These are phyloP conservation scores for Phytopythium vexans DNA, from an alignment of 352 stramenopile genomes.

Conservation along the genomic window DNA sequence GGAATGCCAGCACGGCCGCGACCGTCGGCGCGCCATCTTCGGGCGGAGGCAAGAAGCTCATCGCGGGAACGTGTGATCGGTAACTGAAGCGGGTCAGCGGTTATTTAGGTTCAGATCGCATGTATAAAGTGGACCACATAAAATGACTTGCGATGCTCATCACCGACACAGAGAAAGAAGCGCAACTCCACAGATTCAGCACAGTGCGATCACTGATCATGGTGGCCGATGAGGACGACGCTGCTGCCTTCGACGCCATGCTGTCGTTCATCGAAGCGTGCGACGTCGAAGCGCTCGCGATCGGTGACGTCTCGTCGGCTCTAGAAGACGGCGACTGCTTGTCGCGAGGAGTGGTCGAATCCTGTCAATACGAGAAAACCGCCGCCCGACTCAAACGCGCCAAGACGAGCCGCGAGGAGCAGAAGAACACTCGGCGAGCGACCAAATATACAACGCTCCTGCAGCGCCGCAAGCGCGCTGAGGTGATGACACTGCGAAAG, in stretches of 20 bases:
- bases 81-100: no score
- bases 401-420: not conserved
- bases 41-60: not conserved
- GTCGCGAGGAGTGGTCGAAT: no score
- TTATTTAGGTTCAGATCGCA: no score
- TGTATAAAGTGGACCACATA: no score
- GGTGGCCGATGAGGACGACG: no score
- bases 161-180: no score
- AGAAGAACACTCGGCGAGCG: not conserved
- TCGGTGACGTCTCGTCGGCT: no score
- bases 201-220: no score
- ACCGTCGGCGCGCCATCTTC: not conserved
- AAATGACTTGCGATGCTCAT: no score
- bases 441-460: conserved; percentile 15
- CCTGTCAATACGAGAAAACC: not conserved
- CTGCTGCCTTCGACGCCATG: conserved; percentile 18
- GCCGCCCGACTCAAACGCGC: not conserved
- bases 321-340: no score
- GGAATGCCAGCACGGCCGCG: not conserved
- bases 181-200: no score
- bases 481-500: conserved; percentile 15
- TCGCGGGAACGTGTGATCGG: not conserved
- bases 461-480: conserved; percentile 15
- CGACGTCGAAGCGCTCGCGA: conserved; percentile 6
- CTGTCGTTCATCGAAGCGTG: conserved; percentile 26